phyloP scores from a whole-genome alignment of 139 green algal genomes.

The Asterochloris erici region DNA sequence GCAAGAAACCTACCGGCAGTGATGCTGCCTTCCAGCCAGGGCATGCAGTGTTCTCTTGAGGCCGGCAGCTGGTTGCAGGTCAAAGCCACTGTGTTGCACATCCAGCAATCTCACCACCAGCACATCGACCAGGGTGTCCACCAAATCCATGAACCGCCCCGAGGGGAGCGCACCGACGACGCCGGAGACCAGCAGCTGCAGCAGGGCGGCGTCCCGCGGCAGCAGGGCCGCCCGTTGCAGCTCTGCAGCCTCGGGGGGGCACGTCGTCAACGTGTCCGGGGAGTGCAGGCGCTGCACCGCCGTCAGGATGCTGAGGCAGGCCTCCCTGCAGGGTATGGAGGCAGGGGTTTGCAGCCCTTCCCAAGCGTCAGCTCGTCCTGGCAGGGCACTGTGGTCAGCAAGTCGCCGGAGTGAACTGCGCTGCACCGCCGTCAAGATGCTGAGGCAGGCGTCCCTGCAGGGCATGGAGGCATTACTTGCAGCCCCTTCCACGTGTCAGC shows the following conservation, averaged over 20 bases:
- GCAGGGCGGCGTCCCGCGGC: constrained; percentile 28
- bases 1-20: neutral
- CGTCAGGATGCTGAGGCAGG: constrained; percentile 25
- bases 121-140: constrained; percentile 47
- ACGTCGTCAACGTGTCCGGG: constrained; percentile 23
- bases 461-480: no score
- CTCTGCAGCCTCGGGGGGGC: constrained; percentile 9
- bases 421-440: constrained; percentile 56
- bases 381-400: no score
- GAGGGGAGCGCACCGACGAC: constrained; percentile 45
- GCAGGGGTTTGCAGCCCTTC: no score
- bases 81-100: neutral
- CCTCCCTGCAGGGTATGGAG: no score
- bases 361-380: neutral
- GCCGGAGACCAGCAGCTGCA: constrained; percentile 53
- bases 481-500: neutral
- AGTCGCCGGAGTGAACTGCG: no score
- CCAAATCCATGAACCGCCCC: constrained; percentile 40
- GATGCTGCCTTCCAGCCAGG: neutral
- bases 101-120: constrained; percentile 28
- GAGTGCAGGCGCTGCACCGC: constrained; percentile 59
- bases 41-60: neutral
- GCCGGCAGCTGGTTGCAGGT: no score
- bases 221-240: constrained; percentile 32
- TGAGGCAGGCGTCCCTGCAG: no score